Base-by-base conservation (phyloP, 2,329 filamentous ascomycete species). In the Neonectria ditissima region DNA sequence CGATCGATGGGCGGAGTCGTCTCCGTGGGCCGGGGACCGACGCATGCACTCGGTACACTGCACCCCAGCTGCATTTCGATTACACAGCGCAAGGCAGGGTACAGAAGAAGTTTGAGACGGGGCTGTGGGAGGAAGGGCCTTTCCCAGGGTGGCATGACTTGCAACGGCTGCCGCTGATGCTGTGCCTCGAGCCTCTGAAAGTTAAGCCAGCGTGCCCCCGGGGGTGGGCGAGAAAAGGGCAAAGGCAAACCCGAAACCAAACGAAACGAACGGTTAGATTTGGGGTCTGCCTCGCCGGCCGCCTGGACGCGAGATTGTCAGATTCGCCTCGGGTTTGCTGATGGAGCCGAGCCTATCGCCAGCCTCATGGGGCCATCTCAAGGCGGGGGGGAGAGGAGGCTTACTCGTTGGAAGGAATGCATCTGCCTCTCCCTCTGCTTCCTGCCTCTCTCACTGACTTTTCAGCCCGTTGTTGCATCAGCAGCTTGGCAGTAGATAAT, bases 141-240 rank as follows among this genome's bases (percentile, higher is more conserved):
- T 39, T n/a, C n/a, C 41, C 26, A 14, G 53, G 65, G 72, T 70
- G 69, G 72, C 69, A 73, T 74, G 72, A 74, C 72, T 68, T 71
- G 62, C 66, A 69, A 71, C 68, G 61, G 68, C 70, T 74, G 72
- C 71, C 71, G 64, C 64, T 62, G 55, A 65, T 71, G 63, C 71
- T 73, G 72, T 70, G 59, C 63, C 65, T 71, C 65, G 32, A 37
- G 13, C 30, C n/a, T 13, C n/a, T 13, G 48, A 37, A 34, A 28
- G 18, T 53, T n/a, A 37, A 37, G 14, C 14, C 34, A 37, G 34
- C n/a, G n/a, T 16, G 30, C 50, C 32, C n/a, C n/a, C n/a, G n/a
- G 24, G 44, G 39, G 37, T n/a, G 5, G 28, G 47, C 32, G 2
- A 43, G 45, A 39, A 43, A 55, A 43, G 26, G 24, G n/a, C n/a